These are phyloP conservation scores for Backusella tuberculispora DNA, from an alignment of 192 early-diverging fungal species.

Conservation along the genomic window DNA sequence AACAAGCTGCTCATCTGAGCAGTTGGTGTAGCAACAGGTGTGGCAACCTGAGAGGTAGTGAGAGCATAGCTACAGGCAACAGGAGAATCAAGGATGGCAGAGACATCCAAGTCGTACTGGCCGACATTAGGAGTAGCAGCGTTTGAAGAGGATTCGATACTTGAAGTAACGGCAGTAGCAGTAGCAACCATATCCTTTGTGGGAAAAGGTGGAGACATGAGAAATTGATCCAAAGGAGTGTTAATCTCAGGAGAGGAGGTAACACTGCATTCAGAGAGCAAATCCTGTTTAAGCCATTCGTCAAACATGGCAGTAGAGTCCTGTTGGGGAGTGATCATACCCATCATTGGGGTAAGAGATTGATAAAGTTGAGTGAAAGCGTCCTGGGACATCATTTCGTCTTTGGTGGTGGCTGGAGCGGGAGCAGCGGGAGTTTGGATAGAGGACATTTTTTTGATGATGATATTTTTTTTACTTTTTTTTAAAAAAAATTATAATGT, in stretches of 20 bases:
- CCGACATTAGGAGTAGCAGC: not conserved
- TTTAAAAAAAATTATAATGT: not conserved
- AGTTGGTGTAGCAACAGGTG: not conserved
- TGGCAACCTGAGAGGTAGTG: not conserved
- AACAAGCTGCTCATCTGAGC: constrained; percentile 17
- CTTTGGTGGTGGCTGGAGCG: constrained; percentile 20
- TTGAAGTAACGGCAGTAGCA: not conserved
- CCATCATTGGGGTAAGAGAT: constrained; percentile 24
- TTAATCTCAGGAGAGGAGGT: constrained; percentile 36
- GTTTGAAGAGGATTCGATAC: not conserved
- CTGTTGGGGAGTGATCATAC: constrained; percentile 13
- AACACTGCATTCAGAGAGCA: constrained; percentile 38
- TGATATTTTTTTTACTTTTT: not conserved
- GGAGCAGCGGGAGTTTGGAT: constrained; percentile 20
- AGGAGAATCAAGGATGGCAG: constrained; percentile 36
- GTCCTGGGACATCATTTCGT: constrained; percentile 23
- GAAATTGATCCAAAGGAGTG: constrained; percentile 39
- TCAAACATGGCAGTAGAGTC: constrained; percentile 39
- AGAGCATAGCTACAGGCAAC: not conserved
- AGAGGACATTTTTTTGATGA: constrained; percentile 24
- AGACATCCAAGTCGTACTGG: constrained; percentile 28
- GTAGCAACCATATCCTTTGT: constrained; percentile 6
- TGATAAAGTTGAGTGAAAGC: constrained; percentile 40
- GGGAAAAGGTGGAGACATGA: constrained; percentile 32
- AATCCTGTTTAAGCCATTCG: constrained; percentile 51